A percentile compares a stretch with the other conserved stretches of the same genome.
phyloP scores from a whole-genome alignment of 1,139 yeast species.

The Dujonia santamariae region DNA sequence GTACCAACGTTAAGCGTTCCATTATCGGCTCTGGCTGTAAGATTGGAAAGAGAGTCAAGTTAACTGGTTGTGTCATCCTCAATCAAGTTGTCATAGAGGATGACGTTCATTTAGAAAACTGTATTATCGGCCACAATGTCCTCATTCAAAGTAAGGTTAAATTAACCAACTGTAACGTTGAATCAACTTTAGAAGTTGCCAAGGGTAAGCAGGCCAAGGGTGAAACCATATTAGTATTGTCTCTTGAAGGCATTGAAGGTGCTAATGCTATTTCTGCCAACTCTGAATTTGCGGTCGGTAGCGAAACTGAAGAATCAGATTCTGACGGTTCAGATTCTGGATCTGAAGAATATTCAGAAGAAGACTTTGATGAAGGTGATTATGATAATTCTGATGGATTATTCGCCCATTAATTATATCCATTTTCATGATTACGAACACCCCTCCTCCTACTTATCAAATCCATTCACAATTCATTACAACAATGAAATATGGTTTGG shows the following conservation, averaged over 20 bases:
- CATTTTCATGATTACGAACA: no score
- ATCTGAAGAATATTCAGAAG: conserved; percentile 21
- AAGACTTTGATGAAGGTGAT: conserved; percentile 33
- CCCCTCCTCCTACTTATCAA: no score
- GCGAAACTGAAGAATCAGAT: conserved; percentile 21
- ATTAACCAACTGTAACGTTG: conserved; percentile 79
- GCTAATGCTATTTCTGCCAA: conserved; percentile 18
- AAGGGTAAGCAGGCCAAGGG: conserved; percentile 70
- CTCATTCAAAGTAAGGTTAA: conserved; percentile 56
- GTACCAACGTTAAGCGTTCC: conserved; percentile 77
- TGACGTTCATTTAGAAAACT: conserved; percentile 84
- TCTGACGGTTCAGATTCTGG: conserved; percentile 31
- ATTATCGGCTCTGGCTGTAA: conserved; percentile 75
- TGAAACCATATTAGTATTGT: conserved; percentile 70
- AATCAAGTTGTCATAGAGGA: conserved; percentile 74
- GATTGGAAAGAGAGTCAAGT: conserved; percentile 82
- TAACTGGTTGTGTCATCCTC: conserved; percentile 80
- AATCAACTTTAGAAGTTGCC: conserved; percentile 68
- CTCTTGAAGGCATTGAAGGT: conserved; percentile 48
- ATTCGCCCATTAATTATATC: conserved; percentile 31
- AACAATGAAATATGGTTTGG: not conserved
- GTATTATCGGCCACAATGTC: conserved; percentile 75
- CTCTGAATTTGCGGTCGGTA: conserved; percentile 21
- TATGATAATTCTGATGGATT: conserved; percentile 50
- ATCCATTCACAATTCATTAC: not conserved